Percentiles rank a stretch among this genome's conserved stretches.
Evolutionary conservation across 129 eudicot genomes (phyloP).

Genomic region (Chrysanthemum lavandulifolium): DNA sequence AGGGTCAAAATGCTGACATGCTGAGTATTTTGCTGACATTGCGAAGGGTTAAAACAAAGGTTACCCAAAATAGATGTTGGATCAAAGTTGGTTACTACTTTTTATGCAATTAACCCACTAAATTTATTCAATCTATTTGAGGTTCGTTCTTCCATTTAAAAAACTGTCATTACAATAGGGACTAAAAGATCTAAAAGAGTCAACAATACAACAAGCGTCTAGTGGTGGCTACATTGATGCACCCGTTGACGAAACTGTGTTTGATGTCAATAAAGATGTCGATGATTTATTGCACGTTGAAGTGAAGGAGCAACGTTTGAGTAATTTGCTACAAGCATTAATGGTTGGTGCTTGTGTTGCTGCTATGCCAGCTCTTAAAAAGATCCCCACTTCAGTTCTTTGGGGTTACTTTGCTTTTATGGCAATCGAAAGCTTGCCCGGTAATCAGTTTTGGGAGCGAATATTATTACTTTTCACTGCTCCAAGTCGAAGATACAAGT

Average conservation of each 20-base stretch:
- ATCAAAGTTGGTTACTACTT: neutral
- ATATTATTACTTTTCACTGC: conserved; percentile 83
- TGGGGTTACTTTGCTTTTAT: conserved; percentile 99
- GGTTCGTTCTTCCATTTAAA: neutral
- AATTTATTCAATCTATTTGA: neutral
- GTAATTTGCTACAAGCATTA: conserved; percentile 85
- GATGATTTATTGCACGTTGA: conserved; percentile 89
- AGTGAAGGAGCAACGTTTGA: conserved; percentile 91
- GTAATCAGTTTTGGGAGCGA: conserved; percentile 98
- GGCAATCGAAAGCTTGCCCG: conserved; percentile 99
- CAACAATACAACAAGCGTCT: conserved; percentile 76
- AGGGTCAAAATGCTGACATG: neutral
- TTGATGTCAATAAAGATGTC: conserved; percentile 88
- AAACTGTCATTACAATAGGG: conserved; percentile 50
- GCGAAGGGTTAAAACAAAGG: too few relatives aligned
- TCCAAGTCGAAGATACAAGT: conserved; percentile 98
- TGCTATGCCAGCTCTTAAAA: conserved; percentile 88
- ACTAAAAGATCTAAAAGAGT: conserved; percentile 84
- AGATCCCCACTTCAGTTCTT: conserved; percentile 92
- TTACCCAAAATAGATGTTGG: neutral
- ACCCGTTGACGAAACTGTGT: conserved; percentile 76
- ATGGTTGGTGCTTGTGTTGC: conserved; percentile 92
- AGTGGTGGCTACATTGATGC: conserved; percentile 81
- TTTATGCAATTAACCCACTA: too few relatives aligned
- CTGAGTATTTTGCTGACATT: too few relatives aligned